Evolutionary conservation across 129 eudicot genomes (phyloP).

Genomic region (Mikania micrantha): DNA sequence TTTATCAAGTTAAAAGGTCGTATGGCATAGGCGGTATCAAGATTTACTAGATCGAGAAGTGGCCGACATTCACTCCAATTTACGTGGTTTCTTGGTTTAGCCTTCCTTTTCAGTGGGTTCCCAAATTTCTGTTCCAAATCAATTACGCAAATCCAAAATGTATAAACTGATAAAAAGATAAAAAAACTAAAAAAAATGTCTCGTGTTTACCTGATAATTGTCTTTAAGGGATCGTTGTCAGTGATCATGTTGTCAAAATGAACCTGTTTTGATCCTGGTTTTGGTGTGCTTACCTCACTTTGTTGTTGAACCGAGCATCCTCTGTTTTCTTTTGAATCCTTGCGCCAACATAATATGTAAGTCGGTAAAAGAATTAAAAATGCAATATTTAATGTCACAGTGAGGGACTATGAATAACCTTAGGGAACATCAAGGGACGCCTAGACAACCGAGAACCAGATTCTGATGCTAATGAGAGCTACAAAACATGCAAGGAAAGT

Average conservation of each 20-base stretch:
- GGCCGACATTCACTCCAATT: constrained; percentile 1
- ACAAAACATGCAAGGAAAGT: background rate
- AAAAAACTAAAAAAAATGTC: background rate
- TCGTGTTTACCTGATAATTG: constrained; percentile 38
- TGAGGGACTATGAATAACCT: constrained; percentile 38
- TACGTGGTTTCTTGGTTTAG: constrained; percentile 9
- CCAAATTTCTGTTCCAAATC: constrained; percentile 27
- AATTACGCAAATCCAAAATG: background rate
- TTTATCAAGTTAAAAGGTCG: constrained; percentile 2
- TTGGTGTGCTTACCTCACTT: background rate
- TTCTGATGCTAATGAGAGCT: constrained; percentile 76
- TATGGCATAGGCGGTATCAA: constrained; percentile 7
- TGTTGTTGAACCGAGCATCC: constrained; percentile 16
- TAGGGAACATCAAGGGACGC: constrained; percentile 18
- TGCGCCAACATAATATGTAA: constrained; percentile 39
- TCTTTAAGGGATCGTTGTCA: constrained; percentile 17
- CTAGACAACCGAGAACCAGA: constrained; percentile 38
- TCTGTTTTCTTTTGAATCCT: constrained; percentile 89
- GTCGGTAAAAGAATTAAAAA: constrained; percentile 10
- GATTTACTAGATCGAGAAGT: background rate
- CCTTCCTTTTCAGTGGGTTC: constrained; percentile 13
- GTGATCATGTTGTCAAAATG: constrained; percentile 1
- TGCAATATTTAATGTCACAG: background rate
- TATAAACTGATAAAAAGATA: background rate
- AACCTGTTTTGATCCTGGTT: constrained; percentile 18